phyloP scores from a whole-genome alignment of 2,329 filamentous ascomycete species.

The Penicillium sp. region DNA sequence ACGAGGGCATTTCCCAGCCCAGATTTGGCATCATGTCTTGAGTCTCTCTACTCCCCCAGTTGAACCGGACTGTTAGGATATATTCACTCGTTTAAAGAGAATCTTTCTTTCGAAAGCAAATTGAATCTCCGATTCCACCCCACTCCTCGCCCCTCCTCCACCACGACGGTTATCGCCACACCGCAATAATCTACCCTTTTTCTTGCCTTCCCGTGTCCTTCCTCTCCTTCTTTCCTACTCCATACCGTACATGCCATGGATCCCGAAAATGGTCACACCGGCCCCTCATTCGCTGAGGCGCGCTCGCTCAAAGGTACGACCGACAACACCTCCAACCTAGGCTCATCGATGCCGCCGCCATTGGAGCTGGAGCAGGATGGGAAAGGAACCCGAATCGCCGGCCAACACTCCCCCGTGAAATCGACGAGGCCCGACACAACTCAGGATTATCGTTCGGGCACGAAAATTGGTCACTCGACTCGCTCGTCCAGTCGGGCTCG shows the following conservation, averaged over 20 bases:
- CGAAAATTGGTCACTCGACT: conserved; percentile 35
- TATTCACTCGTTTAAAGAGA: background rate
- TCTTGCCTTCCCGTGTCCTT: background rate
- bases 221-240: conserved; percentile 1
- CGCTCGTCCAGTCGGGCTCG: conserved; percentile 70
- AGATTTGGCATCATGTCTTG: background rate
- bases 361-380: conserved; percentile 20
- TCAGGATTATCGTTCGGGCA: conserved; percentile 43
- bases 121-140: background rate
- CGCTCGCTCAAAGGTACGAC: conserved; percentile 38
- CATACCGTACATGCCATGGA: conserved; percentile 26
- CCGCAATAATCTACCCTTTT: conserved; percentile 3
- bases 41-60: background rate
- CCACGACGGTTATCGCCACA: conserved; percentile 5
- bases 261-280: conserved; percentile 26
- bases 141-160: conserved; percentile 1
- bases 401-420: conserved; percentile 21
- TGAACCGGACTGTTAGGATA: too few relatives aligned
- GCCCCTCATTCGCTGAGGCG: conserved; percentile 40
- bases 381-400: conserved; percentile 13
- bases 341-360: conserved; percentile 10
- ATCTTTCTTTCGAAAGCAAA: background rate
- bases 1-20: background rate
- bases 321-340: conserved; percentile 22
- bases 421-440: conserved; percentile 25